phyloP scores from a whole-genome alignment of 2,329 filamentous ascomycete species.

The Rhytidhysteron rufulum region DNA sequence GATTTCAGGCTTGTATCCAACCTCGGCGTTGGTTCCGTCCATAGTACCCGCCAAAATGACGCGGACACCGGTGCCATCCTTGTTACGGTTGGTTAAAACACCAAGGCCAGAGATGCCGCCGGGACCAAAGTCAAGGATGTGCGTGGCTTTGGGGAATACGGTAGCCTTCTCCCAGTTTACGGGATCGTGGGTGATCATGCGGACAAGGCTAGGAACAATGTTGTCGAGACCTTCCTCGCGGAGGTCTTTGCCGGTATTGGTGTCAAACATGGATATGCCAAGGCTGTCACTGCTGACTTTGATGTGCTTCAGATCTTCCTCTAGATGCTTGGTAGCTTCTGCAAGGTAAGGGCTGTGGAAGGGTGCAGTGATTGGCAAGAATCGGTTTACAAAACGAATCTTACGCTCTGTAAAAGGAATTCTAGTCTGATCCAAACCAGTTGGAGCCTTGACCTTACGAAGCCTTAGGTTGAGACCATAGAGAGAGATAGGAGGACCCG shows the following conservation, averaged over 20 bases:
- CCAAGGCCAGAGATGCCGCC: slow-evolving; percentile 96
- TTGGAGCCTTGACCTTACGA: slow-evolving; percentile 94
- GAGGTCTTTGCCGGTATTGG: slow-evolving; percentile 81
- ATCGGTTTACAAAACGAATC: slow-evolving; percentile 92
- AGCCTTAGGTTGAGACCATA: slow-evolving; percentile 94
- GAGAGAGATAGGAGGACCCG: slow-evolving; percentile 89
- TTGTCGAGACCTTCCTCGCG: slow-evolving; percentile 65
- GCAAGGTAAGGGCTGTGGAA: slow-evolving; percentile 96
- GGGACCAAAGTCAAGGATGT: slow-evolving; percentile 94
- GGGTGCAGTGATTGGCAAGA: slow-evolving; percentile 93
- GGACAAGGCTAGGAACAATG: slow-evolving; percentile 79
- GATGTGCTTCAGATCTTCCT: slow-evolving; percentile 82
- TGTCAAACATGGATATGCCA: slow-evolving; percentile 84
- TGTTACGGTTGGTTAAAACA: slow-evolving; percentile 95
- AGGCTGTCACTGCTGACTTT: slow-evolving; percentile 69
- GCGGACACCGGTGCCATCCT: slow-evolving; percentile 95
- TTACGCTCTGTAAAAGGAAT: slow-evolving; percentile 95
- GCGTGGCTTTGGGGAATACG: slow-evolving; percentile 82
- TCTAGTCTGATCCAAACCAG: slow-evolving; percentile 92
- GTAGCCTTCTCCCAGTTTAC: slow-evolving; percentile 98
- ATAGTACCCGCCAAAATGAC: slow-evolving; percentile 94
- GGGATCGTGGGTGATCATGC: slow-evolving; percentile 89
- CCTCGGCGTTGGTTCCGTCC: slow-evolving; percentile 81
- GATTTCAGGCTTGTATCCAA: slow-evolving; percentile 96
- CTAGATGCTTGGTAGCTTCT: slow-evolving; percentile 76